Conservation (phyloP, 441 rosid genomes). For the Pelargonium cotyledonis region DNA sequence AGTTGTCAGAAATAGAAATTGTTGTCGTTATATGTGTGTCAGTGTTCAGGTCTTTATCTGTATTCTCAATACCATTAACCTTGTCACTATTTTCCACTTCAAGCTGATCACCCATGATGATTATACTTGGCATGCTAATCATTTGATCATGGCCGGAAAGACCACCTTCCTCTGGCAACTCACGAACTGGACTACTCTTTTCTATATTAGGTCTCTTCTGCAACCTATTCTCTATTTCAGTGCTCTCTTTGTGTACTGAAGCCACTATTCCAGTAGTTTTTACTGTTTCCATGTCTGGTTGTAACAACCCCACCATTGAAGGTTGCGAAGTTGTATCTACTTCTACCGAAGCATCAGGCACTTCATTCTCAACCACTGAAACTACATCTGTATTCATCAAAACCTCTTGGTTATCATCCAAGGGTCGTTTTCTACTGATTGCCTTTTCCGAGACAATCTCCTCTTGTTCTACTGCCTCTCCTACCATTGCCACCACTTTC, state of each 20-base stretch:
- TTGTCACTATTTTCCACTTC: slow-evolving; percentile 13
- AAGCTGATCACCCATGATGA: slow-evolving; percentile 15
- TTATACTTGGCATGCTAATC: slow-evolving; percentile 20
- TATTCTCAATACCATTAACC: not conserved
- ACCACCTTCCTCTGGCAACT: slow-evolving; percentile 24
- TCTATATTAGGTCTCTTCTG: slow-evolving; percentile 16
- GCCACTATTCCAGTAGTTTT: slow-evolving; percentile 15
- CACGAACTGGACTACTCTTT: slow-evolving; percentile 14
- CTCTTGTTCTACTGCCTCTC: slow-evolving; percentile 17
- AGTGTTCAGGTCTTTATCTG: slow-evolving; percentile 16
- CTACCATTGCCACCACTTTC: slow-evolving; percentile 8
- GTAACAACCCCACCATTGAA: slow-evolving; percentile 17
- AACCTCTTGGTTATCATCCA: slow-evolving; percentile 18
- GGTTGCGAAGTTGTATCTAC: slow-evolving; percentile 18
- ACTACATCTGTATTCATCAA: slow-evolving; percentile 12
- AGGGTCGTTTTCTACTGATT: slow-evolving; percentile 12
- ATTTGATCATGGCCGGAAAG: slow-evolving; percentile 11
- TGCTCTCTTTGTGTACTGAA: not conserved
- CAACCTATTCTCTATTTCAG: slow-evolving; percentile 13
- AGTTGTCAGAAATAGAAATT: slow-evolving; percentile 13
- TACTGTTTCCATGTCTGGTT: slow-evolving; percentile 13
- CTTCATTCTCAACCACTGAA: slow-evolving; percentile 11
- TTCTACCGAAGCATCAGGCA: slow-evolving; percentile 15
- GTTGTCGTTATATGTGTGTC: slow-evolving; percentile 18
- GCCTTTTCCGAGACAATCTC: slow-evolving; percentile 20